Conservation (phyloP, 805 yeast species). For the Kodamaea fukazawae region DNA sequence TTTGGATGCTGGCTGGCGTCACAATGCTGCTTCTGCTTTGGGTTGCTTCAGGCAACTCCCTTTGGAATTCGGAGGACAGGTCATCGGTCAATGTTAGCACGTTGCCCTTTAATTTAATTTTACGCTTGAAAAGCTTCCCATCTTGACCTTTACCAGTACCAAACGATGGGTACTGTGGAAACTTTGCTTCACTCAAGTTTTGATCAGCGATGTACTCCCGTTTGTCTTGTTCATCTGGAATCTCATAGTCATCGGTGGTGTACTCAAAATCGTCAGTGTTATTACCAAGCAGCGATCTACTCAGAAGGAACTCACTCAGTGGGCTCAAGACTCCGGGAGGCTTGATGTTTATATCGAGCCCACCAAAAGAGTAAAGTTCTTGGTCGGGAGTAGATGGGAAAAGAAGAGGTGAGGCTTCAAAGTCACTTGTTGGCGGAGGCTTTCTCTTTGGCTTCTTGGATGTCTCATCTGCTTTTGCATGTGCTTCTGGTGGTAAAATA, state of each 20-base stretch:
- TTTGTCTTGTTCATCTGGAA: background rate
- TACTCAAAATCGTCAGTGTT: slow-evolving; percentile 4
- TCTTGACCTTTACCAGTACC: background rate
- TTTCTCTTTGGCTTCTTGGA: slow-evolving; percentile 20
- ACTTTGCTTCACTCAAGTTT: slow-evolving; percentile 12
- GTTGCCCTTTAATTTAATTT: slow-evolving; percentile 9
- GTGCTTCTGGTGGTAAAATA: too few species aligned
- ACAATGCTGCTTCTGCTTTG: background rate
- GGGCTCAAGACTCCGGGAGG: slow-evolving; percentile 1
- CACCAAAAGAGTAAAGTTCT: slow-evolving; percentile 6
- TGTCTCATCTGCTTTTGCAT: too few species aligned
- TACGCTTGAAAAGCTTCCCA: slow-evolving; percentile 21
- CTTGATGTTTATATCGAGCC: background rate
- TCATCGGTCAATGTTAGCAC: slow-evolving; percentile 2
- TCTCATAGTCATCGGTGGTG: slow-evolving; percentile 5
- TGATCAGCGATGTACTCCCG: slow-evolving; percentile 3
- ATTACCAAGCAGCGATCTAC: slow-evolving; percentile 12
- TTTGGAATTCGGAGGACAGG: slow-evolving; percentile 11
- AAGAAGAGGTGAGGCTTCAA: background rate
- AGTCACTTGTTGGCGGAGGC: slow-evolving; percentile 24
- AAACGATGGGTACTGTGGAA: slow-evolving; percentile 35
- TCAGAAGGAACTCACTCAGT: slow-evolving; percentile 8
- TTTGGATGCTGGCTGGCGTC: background rate
- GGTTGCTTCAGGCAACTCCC: background rate
- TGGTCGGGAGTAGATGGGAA: slow-evolving; percentile 8